Evolutionary conservation across 2,329 filamentous ascomycete genomes (phyloP), one percentile per base, ranked within the genome.

Genomic region (Metarhizium album): DNA sequence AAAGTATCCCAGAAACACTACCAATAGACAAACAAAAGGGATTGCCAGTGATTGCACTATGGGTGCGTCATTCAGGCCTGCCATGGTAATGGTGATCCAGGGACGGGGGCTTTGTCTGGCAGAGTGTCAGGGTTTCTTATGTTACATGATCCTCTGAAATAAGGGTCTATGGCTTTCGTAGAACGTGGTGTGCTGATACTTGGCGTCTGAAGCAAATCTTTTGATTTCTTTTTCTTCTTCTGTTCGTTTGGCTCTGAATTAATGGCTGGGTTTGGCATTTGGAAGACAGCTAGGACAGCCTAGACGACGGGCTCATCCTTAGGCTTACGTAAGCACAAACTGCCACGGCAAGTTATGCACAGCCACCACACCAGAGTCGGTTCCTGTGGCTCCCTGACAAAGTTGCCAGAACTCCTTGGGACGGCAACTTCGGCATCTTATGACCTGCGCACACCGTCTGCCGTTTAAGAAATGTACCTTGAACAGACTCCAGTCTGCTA

Each of bases 1-100:
- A 46, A 79, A 77, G 70, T 85, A 88, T 54, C 80, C 79, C 3
- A 90, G 75, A 62, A 89, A 87, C 49, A 70, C 62, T 53, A 90
- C 85, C 14, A 91, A 69, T 7, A 73, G 50, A 55, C 80, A 81
- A 43, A 86, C 84, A 52, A 73, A 76, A 14, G 85, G 84, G n/a
- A 90, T 78, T 52, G 84, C 83, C 48, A 89, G 70, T 47, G 67
- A 65, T 60, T 77, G 74, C 53, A 80, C 60, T 42, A 70, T 58
- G 50, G 69, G 64, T 60, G 70, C 65, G 53, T 68, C 63, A 59
- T 64, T 63, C 62, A 71, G 55, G 66, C 69, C 70, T 49, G 70
- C 68, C 70, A 73, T 73, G 48, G 48, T 52, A 42, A 9, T 9
- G n/a, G 27, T 18, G 31, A 35, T 18, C 14, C 40, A 4, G 22